Percentiles rank a stretch among this genome's conserved stretches.
Conservation (phyloP, 306 rosid genomes). For the Gastrolobium bilobum region DNA sequence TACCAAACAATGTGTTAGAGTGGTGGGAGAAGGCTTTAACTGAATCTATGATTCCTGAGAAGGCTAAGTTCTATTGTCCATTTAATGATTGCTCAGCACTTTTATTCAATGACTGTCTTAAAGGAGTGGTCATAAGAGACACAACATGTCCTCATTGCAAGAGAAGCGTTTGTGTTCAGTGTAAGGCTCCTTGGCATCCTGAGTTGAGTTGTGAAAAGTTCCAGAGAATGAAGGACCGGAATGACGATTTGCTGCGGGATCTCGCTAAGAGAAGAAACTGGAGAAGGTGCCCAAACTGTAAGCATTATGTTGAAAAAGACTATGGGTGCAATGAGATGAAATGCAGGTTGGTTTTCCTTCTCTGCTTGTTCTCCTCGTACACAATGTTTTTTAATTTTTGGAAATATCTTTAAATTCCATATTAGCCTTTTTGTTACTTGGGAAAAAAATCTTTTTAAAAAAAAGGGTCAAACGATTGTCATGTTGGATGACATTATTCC, state of each 20-base stretch:
- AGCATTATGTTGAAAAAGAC: constrained; percentile 24
- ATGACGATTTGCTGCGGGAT: constrained; percentile 26
- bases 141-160: constrained; percentile 43
- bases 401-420: not conserved
- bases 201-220: constrained; percentile 28
- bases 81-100: constrained; percentile 29
- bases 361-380: not conserved
- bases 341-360: constrained; percentile 44
- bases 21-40: constrained; percentile 39
- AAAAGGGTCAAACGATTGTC: no score
- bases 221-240: not conserved
- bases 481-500: no score
- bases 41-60: constrained; percentile 38
- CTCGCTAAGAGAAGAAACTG: constrained; percentile 34
- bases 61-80: constrained; percentile 39
- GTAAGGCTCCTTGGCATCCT: constrained; percentile 45
- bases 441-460: no score
- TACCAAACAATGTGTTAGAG: constrained; percentile 4
- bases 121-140: not conserved
- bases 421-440: not conserved
- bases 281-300: constrained; percentile 45
- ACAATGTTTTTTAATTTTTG: not conserved
- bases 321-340: constrained; percentile 4
- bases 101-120: not conserved
- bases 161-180: constrained; percentile 27